Evolutionary conservation across 495 filamentous ascomycete species (phyloP).

Genomic region (Penicillium canescens): DNA sequence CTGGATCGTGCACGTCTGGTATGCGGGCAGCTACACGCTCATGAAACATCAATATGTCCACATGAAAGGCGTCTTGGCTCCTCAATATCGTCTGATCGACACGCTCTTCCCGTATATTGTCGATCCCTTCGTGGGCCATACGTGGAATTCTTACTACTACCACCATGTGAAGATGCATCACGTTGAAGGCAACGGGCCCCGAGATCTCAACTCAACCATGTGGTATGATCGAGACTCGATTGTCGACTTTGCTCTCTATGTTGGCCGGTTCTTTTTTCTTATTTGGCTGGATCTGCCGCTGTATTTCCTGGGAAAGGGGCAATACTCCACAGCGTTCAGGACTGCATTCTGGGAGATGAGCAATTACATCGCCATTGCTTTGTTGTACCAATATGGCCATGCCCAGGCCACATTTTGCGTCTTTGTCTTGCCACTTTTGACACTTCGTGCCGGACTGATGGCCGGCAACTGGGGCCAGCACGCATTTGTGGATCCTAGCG

Average conservation of each 20-base stretch:
- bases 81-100: slow-evolving; percentile 54
- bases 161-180: slow-evolving; percentile 86
- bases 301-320: slow-evolving; percentile 64
- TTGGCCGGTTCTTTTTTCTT: slow-evolving; percentile 68
- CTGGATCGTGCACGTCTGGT: slow-evolving; percentile 59
- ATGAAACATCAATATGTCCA: slow-evolving; percentile 85
- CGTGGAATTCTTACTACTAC: slow-evolving; percentile 80
- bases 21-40: slow-evolving; percentile 69
- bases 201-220: slow-evolving; percentile 74
- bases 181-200: slow-evolving; percentile 75
- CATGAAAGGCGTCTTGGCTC: slow-evolving; percentile 62
- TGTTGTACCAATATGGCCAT: slow-evolving; percentile 44
- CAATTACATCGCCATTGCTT: slow-evolving; percentile 47
- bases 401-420: slow-evolving; percentile 57
- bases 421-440: slow-evolving; percentile 57
- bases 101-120: slow-evolving; percentile 66
- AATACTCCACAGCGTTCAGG: slow-evolving; percentile 49
- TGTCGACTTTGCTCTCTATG: slow-evolving; percentile 63
- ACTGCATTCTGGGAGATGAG: slow-evolving; percentile 55
- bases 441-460: slow-evolving; percentile 65
- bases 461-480: slow-evolving; percentile 77
- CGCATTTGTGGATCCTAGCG: slow-evolving; percentile 66
- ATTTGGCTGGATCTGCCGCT: slow-evolving; percentile 71
- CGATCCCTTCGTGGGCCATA: slow-evolving; percentile 76
- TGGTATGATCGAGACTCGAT: slow-evolving; percentile 71